Evolutionary conservation across 108 stramenopile genomes (phyloP).

Genomic region (Conticribra guillardii): DNA sequence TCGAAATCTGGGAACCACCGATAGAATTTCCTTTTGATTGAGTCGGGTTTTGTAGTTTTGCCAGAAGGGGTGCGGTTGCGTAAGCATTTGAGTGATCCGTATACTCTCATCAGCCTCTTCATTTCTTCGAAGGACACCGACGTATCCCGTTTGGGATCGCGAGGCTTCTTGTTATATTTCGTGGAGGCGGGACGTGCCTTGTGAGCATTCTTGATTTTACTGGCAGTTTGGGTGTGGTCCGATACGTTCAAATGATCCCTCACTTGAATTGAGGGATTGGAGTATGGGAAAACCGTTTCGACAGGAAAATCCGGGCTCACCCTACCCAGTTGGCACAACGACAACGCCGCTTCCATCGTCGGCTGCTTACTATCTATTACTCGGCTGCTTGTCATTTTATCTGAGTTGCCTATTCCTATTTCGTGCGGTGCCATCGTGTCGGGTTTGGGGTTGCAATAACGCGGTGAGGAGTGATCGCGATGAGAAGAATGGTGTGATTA

Average conservation of each 20-base stretch:
- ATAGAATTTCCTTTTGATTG: slow-evolving; percentile 43
- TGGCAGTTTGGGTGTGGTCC: not conserved
- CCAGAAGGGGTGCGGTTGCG: slow-evolving; percentile 20
- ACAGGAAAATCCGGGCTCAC: not conserved
- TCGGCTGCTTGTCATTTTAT: too few species aligned
- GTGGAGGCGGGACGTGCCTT: not conserved
- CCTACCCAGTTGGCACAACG: not conserved
- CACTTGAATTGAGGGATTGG: too few species aligned
- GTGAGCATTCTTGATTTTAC: not conserved
- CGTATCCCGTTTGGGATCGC: slow-evolving; percentile 17
- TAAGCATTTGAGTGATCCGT: slow-evolving; percentile 38
- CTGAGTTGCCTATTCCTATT: too few species aligned
- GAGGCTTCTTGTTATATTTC: not conserved
- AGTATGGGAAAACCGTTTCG: too few species aligned
- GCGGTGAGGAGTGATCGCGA: not conserved
- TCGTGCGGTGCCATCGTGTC: not conserved
- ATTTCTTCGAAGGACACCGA: slow-evolving; percentile 29
- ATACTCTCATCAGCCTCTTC: slow-evolving; percentile 34
- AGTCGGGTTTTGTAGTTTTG: slow-evolving; percentile 19
- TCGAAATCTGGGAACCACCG: slow-evolving; percentile 49
- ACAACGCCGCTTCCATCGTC: not conserved
- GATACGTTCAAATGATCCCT: too few species aligned
- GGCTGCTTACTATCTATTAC: too few species aligned
- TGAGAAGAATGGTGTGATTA: too few species aligned
- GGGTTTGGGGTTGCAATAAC: not conserved